Evolutionary conservation across 2,329 filamentous ascomycete species (phyloP).

Genomic region (Alternaria consortialis): DNA sequence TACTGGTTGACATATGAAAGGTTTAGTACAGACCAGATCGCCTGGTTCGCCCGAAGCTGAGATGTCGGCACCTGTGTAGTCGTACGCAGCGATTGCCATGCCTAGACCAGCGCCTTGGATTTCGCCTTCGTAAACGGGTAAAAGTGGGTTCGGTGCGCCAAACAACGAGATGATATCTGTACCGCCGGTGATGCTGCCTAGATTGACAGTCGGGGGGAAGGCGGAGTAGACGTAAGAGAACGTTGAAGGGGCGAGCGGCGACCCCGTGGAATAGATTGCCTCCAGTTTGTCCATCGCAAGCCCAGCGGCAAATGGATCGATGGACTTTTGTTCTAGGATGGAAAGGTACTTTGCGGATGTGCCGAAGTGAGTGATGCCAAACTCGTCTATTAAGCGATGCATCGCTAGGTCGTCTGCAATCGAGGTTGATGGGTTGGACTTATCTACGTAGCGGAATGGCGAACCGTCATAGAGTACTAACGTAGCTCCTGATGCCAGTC

Average conservation of each 20-base stretch:
- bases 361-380: constrained; percentile 90
- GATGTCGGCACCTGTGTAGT: constrained; percentile 66
- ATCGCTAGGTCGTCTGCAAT: constrained; percentile 79
- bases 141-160: constrained; percentile 74
- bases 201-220: constrained; percentile 81
- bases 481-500: constrained; percentile 81
- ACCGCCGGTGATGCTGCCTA: constrained; percentile 92
- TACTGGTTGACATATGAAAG: constrained; percentile 91
- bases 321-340: constrained; percentile 78
- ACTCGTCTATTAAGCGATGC: constrained; percentile 79
- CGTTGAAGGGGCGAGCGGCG: constrained; percentile 89
- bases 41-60: constrained; percentile 74
- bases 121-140: constrained; percentile 60
- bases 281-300: constrained; percentile 69
- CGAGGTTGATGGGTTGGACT: constrained; percentile 57
- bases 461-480: constrained; percentile 92
- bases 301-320: constrained; percentile 47
- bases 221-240: constrained; percentile 88
- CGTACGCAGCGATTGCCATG: constrained; percentile 61
- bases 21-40: constrained; percentile 84
- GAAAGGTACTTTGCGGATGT: constrained; percentile 95
- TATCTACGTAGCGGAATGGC: constrained; percentile 70
- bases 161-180: constrained; percentile 98
- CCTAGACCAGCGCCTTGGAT: constrained; percentile 61
- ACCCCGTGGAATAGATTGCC: constrained; percentile 94